Conservation (phyloP, 2,329 filamentous ascomycete species). For the Sporothrix luriei region DNA sequence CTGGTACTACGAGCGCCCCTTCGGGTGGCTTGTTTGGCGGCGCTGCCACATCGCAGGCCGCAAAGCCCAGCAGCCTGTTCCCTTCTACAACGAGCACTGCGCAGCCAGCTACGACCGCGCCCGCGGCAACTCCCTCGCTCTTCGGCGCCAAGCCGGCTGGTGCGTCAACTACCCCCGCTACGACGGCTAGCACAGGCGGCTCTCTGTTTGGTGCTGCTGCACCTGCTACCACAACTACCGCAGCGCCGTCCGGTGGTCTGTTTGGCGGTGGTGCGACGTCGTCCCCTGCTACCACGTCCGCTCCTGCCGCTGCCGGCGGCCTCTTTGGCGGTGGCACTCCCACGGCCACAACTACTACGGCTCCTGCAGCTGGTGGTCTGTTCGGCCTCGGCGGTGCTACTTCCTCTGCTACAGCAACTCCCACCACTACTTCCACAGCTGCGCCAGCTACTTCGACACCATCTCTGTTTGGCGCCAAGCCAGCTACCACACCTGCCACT, state of each 20-base stretch:
- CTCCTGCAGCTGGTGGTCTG: constrained; percentile 10
- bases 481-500: constrained; percentile 19
- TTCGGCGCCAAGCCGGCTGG: constrained; percentile 28
- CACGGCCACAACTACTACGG: neutral
- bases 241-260: constrained; percentile 23
- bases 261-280: constrained; percentile 24
- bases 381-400: neutral
- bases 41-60: neutral
- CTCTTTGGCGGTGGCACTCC: constrained; percentile 10
- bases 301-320: constrained; percentile 21
- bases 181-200: neutral
- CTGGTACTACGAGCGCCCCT: constrained; percentile 29
- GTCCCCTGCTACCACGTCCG: neutral
- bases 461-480: constrained; percentile 28
- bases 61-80: constrained; percentile 20
- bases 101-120: constrained; percentile 20
- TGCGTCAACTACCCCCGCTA: neutral
- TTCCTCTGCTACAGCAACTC: constrained; percentile 1
- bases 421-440: constrained; percentile 9
- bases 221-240: neutral
- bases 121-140: constrained; percentile 13
- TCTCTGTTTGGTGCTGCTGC: constrained; percentile 20
- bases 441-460: constrained; percentile 16
- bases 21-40: constrained; percentile 29
- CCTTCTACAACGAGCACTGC: constrained; percentile 20